A percentile compares a stretch with the other conserved stretches of the same genome.
phyloP scores from a whole-genome alignment of 208 protist genomes.

The Leishmania mexicana region DNA sequence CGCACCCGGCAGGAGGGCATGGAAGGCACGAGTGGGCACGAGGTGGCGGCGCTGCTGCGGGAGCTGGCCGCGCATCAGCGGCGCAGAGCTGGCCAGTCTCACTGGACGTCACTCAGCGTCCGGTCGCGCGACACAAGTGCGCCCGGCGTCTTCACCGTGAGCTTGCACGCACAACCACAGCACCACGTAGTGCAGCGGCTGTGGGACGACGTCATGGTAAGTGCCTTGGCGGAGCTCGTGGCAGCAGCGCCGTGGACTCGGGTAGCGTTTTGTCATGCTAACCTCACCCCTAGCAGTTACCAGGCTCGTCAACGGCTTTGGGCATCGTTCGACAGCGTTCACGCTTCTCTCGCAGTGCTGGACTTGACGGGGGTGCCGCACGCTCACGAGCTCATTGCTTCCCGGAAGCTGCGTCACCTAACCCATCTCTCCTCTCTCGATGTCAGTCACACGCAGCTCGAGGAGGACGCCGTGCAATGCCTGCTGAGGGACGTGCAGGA shows the following conservation, averaged over 20 bases:
- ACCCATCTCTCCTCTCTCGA: conserved; percentile 38
- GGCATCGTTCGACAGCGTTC: conserved; percentile 23
- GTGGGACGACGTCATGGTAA: conserved; percentile 36
- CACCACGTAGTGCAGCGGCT: conserved; percentile 14
- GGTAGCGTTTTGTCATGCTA: conserved; percentile 38
- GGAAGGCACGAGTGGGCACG: conserved; percentile 1
- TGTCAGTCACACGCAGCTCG: conserved; percentile 47
- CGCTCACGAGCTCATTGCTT: conserved; percentile 24
- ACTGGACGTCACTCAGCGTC: conserved; percentile 10
- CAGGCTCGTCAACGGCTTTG: conserved; percentile 31
- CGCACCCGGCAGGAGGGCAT: conserved; percentile 5
- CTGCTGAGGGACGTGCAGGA: conserved; percentile 36
- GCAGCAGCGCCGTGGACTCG: conserved; percentile 17
- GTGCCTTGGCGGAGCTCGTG: conserved; percentile 37
- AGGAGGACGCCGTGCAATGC: conserved; percentile 39
- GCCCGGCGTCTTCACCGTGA: not conserved
- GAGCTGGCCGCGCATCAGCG: conserved; percentile 8
- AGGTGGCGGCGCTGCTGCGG: conserved; percentile 24
- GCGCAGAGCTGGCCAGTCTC: conserved; percentile 1
- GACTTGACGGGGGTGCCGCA: conserved; percentile 47
- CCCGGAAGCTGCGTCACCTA: conserved; percentile 20
- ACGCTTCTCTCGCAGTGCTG: conserved; percentile 27
- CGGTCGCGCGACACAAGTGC: conserved; percentile 3
- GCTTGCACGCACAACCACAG: not conserved
- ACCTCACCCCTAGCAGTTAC: conserved; percentile 26